Base-by-base conservation (phyloP, 2,329 filamentous ascomycete genomes). In the Colletotrichum eremochloae region DNA sequence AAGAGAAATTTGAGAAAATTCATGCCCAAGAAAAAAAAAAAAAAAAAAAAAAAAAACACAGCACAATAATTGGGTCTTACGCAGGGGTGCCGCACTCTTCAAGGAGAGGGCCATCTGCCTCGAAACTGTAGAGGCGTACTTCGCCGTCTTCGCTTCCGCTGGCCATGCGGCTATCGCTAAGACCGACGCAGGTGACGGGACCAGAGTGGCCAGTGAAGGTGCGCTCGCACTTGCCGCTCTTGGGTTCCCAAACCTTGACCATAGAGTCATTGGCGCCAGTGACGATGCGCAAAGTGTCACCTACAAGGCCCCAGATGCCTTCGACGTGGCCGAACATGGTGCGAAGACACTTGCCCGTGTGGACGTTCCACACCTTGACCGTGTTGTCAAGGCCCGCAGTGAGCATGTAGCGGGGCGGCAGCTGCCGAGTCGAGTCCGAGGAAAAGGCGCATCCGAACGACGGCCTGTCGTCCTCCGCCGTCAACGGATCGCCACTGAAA, bases 311-410 rank as follows among this genome's bases (percentile, higher is more conserved):
- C 96, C 96, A 99, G 29, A 99, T 93, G 42, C 96, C 96, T 81
- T 99, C 96, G 31, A 99, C 89, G 78, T 99, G 96, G 0, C 96
- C 96, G 80, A 98, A 99, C 86, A 98, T 97, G 42, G 94, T 97
- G 74, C 94, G 93, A 44, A 98, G 87, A 77, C 94, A 97, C 74
- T 90, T 90, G 48, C 94, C 94, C 0, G 93, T 93, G 6, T 89
- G 89, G 1, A 95, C 93, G 80, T 98, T 94, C 96, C 96, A 99
- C 29, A 75, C 64, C 66, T 74, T 75, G 74, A 98, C 94, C 0
- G 95, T 98, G 69, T 92, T 93, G 81, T 99, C 96, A 24, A 99
- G 88, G 0, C 94, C 95, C 63, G 94, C 95, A 0, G 95, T 98
- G 58, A 98, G 88, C 86, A 99, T 97, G 82, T 98, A 98, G 5